Percentiles rank a stretch among this genome's conserved stretches.
phyloP scores from a whole-genome alignment of 2,329 filamentous ascomycete genomes.

The Pyrenochaeta sp. region DNA sequence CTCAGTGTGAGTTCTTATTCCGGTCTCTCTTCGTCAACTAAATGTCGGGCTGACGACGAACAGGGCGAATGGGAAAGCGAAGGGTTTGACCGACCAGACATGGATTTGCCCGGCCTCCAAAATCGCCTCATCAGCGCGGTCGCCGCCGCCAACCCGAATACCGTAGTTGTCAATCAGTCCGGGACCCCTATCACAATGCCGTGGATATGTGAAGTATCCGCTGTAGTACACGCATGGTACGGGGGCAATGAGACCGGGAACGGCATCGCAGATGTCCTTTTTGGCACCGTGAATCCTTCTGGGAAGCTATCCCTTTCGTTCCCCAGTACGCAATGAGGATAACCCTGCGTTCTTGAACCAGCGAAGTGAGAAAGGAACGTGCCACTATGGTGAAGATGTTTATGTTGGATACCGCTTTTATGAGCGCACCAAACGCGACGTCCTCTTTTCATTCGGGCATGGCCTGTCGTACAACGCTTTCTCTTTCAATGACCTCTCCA shows the following conservation, averaged over 20 bases:
- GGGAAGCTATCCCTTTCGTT: constrained; percentile 77
- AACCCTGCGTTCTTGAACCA: constrained; percentile 81
- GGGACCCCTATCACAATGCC: constrained; percentile 79
- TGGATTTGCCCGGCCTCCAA: constrained; percentile 62
- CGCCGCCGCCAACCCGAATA: constrained; percentile 68
- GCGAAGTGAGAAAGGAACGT: constrained; percentile 72
- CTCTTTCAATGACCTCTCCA: constrained; percentile 59
- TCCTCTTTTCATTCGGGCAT: constrained; percentile 82
- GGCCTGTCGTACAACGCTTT: constrained; percentile 82
- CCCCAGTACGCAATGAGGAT: constrained; percentile 62
- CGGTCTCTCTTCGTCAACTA: neutral
- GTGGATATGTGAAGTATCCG: constrained; percentile 79
- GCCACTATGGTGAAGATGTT: constrained; percentile 75
- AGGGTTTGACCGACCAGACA: constrained; percentile 66
- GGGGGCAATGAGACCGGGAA: constrained; percentile 85
- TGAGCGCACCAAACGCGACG: constrained; percentile 70
- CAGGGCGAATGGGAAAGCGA: constrained; percentile 73
- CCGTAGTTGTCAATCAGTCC: constrained; percentile 82
- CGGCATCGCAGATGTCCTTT: constrained; percentile 77
- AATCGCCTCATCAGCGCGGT: constrained; percentile 69
- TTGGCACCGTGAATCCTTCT: constrained; percentile 76
- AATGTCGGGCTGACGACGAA: neutral
- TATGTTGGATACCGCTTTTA: constrained; percentile 89
- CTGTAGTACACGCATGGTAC: constrained; percentile 78
- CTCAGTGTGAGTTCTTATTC: constrained; percentile 61